phyloP scores from a whole-genome alignment of 208 protist species.

The Acanthamoeba quina region DNA sequence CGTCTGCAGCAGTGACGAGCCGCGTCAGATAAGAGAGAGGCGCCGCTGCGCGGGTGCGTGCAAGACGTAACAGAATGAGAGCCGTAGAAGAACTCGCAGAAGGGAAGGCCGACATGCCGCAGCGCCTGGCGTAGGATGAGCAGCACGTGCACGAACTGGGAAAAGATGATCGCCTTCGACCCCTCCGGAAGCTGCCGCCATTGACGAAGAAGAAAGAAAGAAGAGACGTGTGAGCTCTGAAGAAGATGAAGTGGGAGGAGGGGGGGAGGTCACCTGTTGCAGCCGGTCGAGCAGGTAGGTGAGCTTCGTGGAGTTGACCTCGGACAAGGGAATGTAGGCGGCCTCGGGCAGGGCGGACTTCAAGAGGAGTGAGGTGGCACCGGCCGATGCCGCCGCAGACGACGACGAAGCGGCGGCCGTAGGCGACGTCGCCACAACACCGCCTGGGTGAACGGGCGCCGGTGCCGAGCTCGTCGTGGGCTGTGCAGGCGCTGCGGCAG shows the following conservation, averaged over 20 bases:
- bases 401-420: not conserved
- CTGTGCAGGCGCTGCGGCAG: not conserved
- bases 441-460: not conserved
- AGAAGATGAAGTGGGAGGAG: not conserved
- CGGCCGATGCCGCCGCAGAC: not conserved
- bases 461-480: not conserved
- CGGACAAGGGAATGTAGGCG: conserved; percentile 32
- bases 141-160: conserved; percentile 77
- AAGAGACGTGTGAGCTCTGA: not conserved
- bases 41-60: not conserved
- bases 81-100: conserved; percentile 62
- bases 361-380: not conserved
- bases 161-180: conserved; percentile 80
- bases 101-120: conserved; percentile 26
- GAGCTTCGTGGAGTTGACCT: conserved; percentile 76
- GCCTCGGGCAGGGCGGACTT: not conserved
- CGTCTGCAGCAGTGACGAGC: not conserved
- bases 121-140: conserved; percentile 65
- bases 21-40: not conserved
- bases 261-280: not conserved
- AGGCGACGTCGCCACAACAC: not conserved
- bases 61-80: not conserved
- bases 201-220: not conserved
- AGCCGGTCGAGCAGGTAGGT: conserved; percentile 75
- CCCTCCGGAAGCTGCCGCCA: not conserved